Conservation (phyloP, 768 basidiomycete species). For the Daedaleopsis sinensis region DNA sequence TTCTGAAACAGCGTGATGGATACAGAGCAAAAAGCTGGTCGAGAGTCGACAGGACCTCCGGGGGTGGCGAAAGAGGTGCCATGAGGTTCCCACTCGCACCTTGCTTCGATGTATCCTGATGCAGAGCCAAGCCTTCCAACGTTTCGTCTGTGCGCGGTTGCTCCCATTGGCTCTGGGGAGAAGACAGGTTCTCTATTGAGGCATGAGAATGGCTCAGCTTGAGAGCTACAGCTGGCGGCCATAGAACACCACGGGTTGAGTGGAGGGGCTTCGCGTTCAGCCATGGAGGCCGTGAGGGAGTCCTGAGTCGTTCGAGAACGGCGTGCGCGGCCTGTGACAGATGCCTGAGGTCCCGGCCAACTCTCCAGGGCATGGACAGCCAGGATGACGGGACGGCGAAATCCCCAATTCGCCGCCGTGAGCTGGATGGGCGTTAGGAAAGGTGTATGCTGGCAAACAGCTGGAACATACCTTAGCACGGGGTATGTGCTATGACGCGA, state of each 20-base stretch:
- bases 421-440: slow-evolving; percentile 26
- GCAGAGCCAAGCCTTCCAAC: not conserved
- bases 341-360: slow-evolving; percentile 55
- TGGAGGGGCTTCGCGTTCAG: slow-evolving; percentile 20
- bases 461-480: slow-evolving; percentile 20
- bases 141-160: not conserved
- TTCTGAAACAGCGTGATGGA: not conserved
- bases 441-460: not conserved
- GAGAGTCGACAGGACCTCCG: slow-evolving; percentile 5
- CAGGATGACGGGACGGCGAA: slow-evolving; percentile 40
- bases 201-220: slow-evolving; percentile 14
- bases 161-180: not conserved
- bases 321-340: slow-evolving; percentile 42
- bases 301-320: slow-evolving; percentile 24
- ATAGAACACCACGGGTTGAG: slow-evolving; percentile 11
- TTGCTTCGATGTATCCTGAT: slow-evolving; percentile 1
- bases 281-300: slow-evolving; percentile 14
- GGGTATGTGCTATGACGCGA: slow-evolving; percentile 20
- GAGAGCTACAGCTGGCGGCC: slow-evolving; percentile 21
- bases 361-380: slow-evolving; percentile 79
- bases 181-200: not conserved
- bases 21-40: not conserved
- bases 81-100: not conserved
- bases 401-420: slow-evolving; percentile 40
- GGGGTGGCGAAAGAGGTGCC: not conserved